Evolutionary conservation across 2,329 filamentous ascomycete genomes (phyloP).

Genomic region (Epichloe glyceriae): DNA sequence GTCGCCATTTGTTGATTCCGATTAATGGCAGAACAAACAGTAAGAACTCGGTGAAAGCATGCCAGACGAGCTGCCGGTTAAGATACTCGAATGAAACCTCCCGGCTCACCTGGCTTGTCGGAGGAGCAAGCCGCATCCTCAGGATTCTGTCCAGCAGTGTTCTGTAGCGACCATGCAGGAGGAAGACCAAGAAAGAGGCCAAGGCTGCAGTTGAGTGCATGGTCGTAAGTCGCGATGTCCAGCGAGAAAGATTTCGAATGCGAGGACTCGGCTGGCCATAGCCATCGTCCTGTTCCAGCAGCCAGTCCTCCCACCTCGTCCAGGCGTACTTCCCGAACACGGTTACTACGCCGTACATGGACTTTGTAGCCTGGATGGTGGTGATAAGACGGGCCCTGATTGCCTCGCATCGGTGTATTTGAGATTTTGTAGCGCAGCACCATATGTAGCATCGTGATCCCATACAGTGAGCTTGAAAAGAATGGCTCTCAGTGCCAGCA

Average conservation of each 20-base stretch:
- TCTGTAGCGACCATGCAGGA: constrained; percentile 81
- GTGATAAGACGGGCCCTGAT: constrained; percentile 44
- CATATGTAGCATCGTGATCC: constrained; percentile 93
- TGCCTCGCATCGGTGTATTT: constrained; percentile 75
- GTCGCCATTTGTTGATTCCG: constrained; percentile 82
- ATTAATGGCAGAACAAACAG: constrained; percentile 94
- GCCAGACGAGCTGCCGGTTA: constrained; percentile 96
- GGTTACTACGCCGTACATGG: constrained; percentile 69
- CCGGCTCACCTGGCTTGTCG: constrained; percentile 70
- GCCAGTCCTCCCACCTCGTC: constrained; percentile 83
- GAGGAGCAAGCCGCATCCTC: constrained; percentile 71
- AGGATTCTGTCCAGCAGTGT: constrained; percentile 80
- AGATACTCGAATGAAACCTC: constrained; percentile 97
- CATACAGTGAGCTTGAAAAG: constrained; percentile 94
- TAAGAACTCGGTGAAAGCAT: constrained; percentile 98
- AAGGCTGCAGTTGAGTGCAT: constrained; percentile 73
- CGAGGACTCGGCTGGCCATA: constrained; percentile 47
- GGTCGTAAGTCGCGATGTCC: constrained; percentile 58
- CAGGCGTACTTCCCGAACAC: constrained; percentile 82
- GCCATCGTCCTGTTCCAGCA: constrained; percentile 63
- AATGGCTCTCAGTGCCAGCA: constrained; percentile 59
- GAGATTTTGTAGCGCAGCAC: constrained; percentile 82
- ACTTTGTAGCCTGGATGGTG: constrained; percentile 71
- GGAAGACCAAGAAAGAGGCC: constrained; percentile 76
- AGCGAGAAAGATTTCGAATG: constrained; percentile 45